Evolutionary conservation across 192 early-diverging fungal species (phyloP).

Genomic region (Oehlia diaphana): DNA sequence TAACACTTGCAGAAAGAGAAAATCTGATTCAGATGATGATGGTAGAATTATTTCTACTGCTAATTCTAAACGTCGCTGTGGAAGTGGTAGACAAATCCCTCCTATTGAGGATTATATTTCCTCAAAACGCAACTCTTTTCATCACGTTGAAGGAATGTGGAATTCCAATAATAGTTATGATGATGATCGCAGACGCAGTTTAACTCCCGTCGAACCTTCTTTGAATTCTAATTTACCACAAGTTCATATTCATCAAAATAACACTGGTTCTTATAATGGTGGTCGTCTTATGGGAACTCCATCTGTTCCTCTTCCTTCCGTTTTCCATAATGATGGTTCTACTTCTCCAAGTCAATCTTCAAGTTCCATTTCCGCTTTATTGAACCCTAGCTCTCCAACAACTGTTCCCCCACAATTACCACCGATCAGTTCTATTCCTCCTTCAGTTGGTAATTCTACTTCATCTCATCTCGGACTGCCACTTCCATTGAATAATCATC

Average conservation of each 20-base stretch:
- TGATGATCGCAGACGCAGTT: slow-evolving; percentile 18
- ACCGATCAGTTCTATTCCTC: slow-evolving; percentile 20
- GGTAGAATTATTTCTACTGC: not conserved
- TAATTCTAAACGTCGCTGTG: slow-evolving; percentile 12
- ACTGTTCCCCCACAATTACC: slow-evolving; percentile 20
- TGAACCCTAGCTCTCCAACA: slow-evolving; percentile 31
- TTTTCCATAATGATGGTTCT: slow-evolving; percentile 10
- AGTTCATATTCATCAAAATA: slow-evolving; percentile 26
- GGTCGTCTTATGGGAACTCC: slow-evolving; percentile 27
- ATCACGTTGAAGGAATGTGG: slow-evolving; percentile 19
- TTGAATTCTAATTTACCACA: not conserved
- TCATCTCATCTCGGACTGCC: not conserved
- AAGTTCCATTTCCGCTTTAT: slow-evolving; percentile 32
- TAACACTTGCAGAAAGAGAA: slow-evolving; percentile 20
- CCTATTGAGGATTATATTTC: slow-evolving; percentile 55
- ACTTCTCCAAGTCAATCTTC: slow-evolving; percentile 26
- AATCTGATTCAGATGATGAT: not conserved
- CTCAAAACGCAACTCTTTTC: slow-evolving; percentile 32
- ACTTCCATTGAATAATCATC: not conserved
- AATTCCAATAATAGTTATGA: not conserved
- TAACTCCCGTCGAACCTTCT: slow-evolving; percentile 9
- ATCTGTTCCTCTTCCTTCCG: slow-evolving; percentile 12
- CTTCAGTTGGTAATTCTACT: not conserved
- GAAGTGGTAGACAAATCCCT: slow-evolving; percentile 33
- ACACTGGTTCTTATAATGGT: not conserved